Evolutionary conservation across 2,329 filamentous ascomycete genomes (phyloP), one percentile per base, ranked within the genome.

Genomic region (Whalleya microplaca): DNA sequence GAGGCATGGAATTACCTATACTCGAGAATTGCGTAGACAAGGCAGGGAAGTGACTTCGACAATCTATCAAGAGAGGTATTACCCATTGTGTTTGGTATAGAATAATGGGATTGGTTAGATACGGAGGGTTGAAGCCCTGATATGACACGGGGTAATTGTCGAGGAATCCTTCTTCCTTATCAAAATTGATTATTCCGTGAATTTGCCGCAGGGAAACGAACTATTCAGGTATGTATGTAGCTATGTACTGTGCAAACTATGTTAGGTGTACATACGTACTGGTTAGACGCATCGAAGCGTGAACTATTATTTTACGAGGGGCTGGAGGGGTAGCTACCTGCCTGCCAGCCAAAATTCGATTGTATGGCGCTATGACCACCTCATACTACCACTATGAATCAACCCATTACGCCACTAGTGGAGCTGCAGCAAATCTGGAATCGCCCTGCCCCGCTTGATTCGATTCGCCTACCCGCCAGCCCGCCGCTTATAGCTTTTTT

Each of bases 141-240:
- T n/a, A n/a, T n/a, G 32, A 6, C 32, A 3, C 9, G 32, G 32
- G 32, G 10, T 58, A 48, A 51, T 42, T 37, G 9, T 51, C n/a
- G n/a, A n/a, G 20, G 19, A 21, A n/a, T 47, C 19, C n/a, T n/a
- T 51, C 14, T 29, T 41, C 18, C 46, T 53, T 52, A 41, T 23
- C 48, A 45, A 21, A 41, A 53, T 40, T 48, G 14, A 27, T 20
- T 46, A 51, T 59, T 56, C 58, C 59, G 45, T 10, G 48, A 61
- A 55, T 62, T 52, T 62, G 42, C 60, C 57, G 51, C 29, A 21
- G 23, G 23, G 10, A 2, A 48, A 29, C 8, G 10, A 3, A 37
- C 4, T 37, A 16, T 14, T 16, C n/a, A 37, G 32, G 32, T 16
- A 27, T 9, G 4, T 27, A 27, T 9, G 9, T 27, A 27, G 23